Base-by-base conservation (phyloP, 2,329 filamentous ascomycete genomes). In the Claviceps digitariae region DNA sequence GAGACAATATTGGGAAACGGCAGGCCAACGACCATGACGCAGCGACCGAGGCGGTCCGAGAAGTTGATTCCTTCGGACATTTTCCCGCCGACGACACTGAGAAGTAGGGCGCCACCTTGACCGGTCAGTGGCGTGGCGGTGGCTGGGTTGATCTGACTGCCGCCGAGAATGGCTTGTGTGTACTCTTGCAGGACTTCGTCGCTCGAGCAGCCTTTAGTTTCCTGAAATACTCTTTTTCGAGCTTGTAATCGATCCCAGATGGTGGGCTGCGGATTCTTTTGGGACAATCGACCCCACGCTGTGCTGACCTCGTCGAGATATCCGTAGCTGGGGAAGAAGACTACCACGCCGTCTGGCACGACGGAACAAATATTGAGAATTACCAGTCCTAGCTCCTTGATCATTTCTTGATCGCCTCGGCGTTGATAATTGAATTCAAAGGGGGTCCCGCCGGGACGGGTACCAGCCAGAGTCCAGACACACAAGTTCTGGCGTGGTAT, bases 21-120 rank as follows among this genome's bases (percentile, higher is more conserved):
- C 4, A 98, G 72, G 0, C 93, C 93, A 15, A 97, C 81, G n/a
- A 97, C 86, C 15, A 95, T 74, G 9, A 98, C 90, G 52, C 87
- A 91, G 27, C 93, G 83, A 1, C 93, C 93, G 0, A 98, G 81
- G 3, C 78, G 76, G 69, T 98, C 90, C 0, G 88, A 91, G 71
- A 98, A 98, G 69, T 98, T 98, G 72, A 98, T 98, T 58, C 93
- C 93, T 69, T 98, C 93, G 54, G 88, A 95, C 71, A 98, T 84
- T 60, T 91, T 95, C 15, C 93, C 93, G 52, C 91, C 91, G 2
- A 98, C 85, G 3, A 98, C 90, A 52, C 89, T 90, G 27, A 98
- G 78, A 0, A 98, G 77, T 0, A 97, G 71, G 0, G 87, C 91
- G 0, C 90, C 90, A 48, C 77, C 36, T 31, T 31, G 34, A n/a